Percentiles rank a stretch among this genome's conserved stretches.
Evolutionary conservation across 805 yeast species (phyloP).

Genomic region (Sugiyamaella marilandica): DNA sequence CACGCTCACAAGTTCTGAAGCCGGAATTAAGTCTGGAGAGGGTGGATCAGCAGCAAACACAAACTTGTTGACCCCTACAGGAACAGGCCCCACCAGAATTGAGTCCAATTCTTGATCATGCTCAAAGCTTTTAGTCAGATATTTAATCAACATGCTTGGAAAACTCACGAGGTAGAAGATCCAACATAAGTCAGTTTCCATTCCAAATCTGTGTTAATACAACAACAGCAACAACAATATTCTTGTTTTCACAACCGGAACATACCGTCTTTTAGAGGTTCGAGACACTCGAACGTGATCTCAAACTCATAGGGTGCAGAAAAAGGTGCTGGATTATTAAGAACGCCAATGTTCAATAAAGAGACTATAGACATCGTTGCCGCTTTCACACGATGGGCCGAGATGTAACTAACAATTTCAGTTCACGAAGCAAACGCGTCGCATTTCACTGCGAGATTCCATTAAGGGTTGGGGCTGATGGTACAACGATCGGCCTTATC

Average conservation of each 20-base stretch:
- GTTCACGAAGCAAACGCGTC: too few relatives aligned
- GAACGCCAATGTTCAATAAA: slow-evolving; percentile 80
- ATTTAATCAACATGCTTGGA: not conserved
- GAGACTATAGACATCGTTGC: slow-evolving; percentile 84
- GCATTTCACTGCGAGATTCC: not conserved
- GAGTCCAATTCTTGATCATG: slow-evolving; percentile 97
- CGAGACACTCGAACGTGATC: slow-evolving; percentile 94
- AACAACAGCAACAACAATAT: too few relatives aligned
- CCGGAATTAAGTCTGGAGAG: slow-evolving; percentile 91
- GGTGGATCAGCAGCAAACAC: slow-evolving; percentile 95
- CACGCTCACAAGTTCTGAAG: slow-evolving; percentile 89
- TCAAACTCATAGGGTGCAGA: slow-evolving; percentile 93
- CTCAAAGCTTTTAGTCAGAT: slow-evolving; percentile 43
- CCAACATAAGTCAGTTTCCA: slow-evolving; percentile 98
- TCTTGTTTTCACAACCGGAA: not conserved
- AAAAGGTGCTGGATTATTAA: slow-evolving; percentile 92
- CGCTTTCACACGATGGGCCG: not conserved
- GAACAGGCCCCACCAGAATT: slow-evolving; percentile 96
- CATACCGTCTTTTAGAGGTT: slow-evolving; percentile 66
- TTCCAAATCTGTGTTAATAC: slow-evolving; percentile 59
- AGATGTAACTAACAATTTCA: too few relatives aligned
- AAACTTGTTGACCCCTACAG: slow-evolving; percentile 93
- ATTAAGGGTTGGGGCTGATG: slow-evolving; percentile 2
- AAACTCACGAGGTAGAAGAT: slow-evolving; percentile 68
- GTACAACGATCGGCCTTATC: not conserved